Percentiles rank a stretch among this genome's conserved stretches.
Conservation (phyloP, 257 asterid genomes). For the Rubia yunnanensis region DNA sequence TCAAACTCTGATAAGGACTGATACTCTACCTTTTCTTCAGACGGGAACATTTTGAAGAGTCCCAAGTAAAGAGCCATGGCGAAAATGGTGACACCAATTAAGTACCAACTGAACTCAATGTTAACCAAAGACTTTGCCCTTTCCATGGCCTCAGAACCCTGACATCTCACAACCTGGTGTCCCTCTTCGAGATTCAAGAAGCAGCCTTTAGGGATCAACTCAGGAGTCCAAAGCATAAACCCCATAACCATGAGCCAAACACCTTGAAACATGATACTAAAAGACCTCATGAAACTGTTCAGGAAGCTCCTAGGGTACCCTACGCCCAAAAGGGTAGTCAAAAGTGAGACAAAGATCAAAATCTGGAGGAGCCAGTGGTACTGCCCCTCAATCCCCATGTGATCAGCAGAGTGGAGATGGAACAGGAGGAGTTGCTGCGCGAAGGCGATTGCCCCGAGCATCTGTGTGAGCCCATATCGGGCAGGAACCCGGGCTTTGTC, state of each 20-base stretch:
- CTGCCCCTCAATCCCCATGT: conserved; percentile 76
- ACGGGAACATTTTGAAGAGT: conserved; percentile 17
- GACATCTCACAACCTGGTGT: conserved; percentile 45
- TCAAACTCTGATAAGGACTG: conserved; percentile 25
- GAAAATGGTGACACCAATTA: conserved; percentile 30
- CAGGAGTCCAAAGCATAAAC: conserved; percentile 68
- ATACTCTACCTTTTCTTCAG: conserved; percentile 40
- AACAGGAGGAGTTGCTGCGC: conserved; percentile 62
- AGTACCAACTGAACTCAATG: conserved; percentile 52
- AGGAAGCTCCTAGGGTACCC: conserved; percentile 44
- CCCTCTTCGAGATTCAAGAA: conserved; percentile 33
- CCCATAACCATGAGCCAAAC: conserved; percentile 72
- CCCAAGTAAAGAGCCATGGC: conserved; percentile 34
- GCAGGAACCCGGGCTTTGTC: conserved; percentile 37
- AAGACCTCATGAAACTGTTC: conserved; percentile 43
- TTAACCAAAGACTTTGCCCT: conserved; percentile 73
- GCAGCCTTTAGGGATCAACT: conserved; percentile 41
- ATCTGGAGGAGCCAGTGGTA: conserved; percentile 72
- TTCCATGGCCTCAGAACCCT: conserved; percentile 33
- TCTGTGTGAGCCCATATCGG: conserved; percentile 32
- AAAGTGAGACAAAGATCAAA: conserved; percentile 31
- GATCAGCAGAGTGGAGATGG: conserved; percentile 77
- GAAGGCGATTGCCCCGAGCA: conserved; percentile 60
- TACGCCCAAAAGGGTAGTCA: conserved; percentile 40
- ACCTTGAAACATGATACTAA: conserved; percentile 55